These are phyloP conservation scores for Melampsora americana DNA, from an alignment of 1,284 basidiomycete genomes.

Conservation along the genomic window DNA sequence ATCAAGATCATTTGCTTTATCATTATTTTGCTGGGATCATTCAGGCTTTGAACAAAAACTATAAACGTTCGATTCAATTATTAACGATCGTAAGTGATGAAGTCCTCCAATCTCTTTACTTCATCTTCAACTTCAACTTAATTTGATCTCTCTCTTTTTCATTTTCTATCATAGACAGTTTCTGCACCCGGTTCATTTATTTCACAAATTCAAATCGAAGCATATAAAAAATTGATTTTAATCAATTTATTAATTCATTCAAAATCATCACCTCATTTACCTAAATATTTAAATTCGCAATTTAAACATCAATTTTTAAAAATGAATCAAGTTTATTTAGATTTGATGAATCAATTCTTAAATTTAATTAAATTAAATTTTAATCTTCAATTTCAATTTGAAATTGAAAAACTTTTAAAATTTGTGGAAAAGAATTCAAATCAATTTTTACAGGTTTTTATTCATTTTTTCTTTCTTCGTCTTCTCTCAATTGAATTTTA, in stretches of 20 bases:
- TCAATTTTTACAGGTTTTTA: slow-evolving; percentile 20
- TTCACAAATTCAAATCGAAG: slow-evolving; percentile 41
- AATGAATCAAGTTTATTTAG: background rate
- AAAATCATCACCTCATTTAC: slow-evolving; percentile 16
- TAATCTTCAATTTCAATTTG: background rate
- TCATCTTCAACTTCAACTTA: background rate
- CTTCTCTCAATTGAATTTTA: background rate
- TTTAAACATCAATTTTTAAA: slow-evolving; percentile 24
- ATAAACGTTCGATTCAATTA: slow-evolving; percentile 31
- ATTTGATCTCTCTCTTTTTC: background rate
- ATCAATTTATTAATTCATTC: slow-evolving; percentile 28
- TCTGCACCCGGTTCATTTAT: slow-evolving; percentile 36
- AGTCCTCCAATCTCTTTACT: background rate
- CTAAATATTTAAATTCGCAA: slow-evolving; percentile 26
- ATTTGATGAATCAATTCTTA: slow-evolving; percentile 13
- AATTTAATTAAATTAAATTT: too few species aligned
- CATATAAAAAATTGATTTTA: slow-evolving; percentile 35
- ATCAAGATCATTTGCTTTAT: slow-evolving; percentile 43
- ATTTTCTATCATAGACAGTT: slow-evolving; percentile 17
- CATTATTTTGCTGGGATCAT: slow-evolving; percentile 38
- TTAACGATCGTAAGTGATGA: slow-evolving; percentile 23
- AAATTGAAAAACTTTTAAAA: background rate
- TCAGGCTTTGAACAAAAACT: slow-evolving; percentile 38
- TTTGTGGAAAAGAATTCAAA: slow-evolving; percentile 7
- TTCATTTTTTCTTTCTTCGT: background rate